These are phyloP conservation scores for Neofusicoccum parvum DNA, from an alignment of 2,329 filamentous ascomycete genomes.

Conservation along the genomic window DNA sequence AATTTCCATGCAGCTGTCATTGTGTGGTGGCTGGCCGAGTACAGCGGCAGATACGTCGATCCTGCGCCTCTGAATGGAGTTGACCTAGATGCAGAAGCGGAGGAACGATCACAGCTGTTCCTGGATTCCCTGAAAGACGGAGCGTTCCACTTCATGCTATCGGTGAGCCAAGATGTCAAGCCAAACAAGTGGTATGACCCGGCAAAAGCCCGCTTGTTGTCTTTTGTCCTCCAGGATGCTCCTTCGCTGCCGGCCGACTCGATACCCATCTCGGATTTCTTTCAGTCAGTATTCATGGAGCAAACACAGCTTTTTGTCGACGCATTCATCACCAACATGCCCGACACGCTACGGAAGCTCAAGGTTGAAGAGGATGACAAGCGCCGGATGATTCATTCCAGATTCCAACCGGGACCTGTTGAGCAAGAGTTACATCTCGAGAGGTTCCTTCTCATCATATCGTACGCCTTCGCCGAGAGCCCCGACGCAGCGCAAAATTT, in stretches of 20 bases:
- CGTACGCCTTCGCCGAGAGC: slow-evolving; percentile 85
- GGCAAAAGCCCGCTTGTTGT: slow-evolving; percentile 77
- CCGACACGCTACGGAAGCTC: slow-evolving; percentile 83
- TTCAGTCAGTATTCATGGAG: slow-evolving; percentile 73
- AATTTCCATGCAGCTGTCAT: slow-evolving; percentile 78
- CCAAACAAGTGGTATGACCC: slow-evolving; percentile 85
- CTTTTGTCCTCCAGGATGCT: slow-evolving; percentile 80
- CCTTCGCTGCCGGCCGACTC: slow-evolving; percentile 68
- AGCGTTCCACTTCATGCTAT: slow-evolving; percentile 87
- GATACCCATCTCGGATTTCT: slow-evolving; percentile 68
- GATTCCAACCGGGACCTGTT: slow-evolving; percentile 54
- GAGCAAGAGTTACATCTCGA: slow-evolving; percentile 66
- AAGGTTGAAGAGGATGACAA: slow-evolving; percentile 90
- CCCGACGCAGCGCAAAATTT: slow-evolving; percentile 84
- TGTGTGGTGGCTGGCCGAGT: slow-evolving; percentile 89
- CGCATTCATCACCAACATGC: slow-evolving; percentile 92
- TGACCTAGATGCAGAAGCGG: slow-evolving; percentile 68
- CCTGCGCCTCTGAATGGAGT: slow-evolving; percentile 61
- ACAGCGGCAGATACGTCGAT: slow-evolving; percentile 86
- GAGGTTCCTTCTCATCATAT: slow-evolving; percentile 87
- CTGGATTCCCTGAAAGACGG: slow-evolving; percentile 80
- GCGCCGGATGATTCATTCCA: slow-evolving; percentile 53
- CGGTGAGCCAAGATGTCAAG: slow-evolving; percentile 79
- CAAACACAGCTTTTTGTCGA: slow-evolving; percentile 87
- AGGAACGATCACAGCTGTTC: slow-evolving; percentile 72